A percentile compares a stretch with the other conserved stretches of the same genome.
These are phyloP conservation scores for Begonia fuchsioides DNA, from an alignment of 306 rosid genomes.

Conservation along the genomic window DNA sequence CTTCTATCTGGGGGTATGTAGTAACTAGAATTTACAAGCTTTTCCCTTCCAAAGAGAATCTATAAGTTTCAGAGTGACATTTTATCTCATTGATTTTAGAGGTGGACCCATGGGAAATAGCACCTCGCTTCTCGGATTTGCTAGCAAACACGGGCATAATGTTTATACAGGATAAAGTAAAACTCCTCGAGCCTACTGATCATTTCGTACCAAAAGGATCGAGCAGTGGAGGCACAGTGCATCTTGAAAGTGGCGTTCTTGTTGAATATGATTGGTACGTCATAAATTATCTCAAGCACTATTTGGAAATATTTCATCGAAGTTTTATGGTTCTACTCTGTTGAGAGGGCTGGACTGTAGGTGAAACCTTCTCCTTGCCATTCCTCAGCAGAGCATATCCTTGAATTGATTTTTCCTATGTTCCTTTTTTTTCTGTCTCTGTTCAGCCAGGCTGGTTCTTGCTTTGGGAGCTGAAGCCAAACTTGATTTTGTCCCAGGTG, in stretches of 20 bases:
- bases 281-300: not conserved
- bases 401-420: not conserved
- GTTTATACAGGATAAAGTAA: constrained; percentile 74
- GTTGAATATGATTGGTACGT: constrained; percentile 91
- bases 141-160: constrained; percentile 56
- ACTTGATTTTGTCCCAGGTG: constrained; percentile 84
- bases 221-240: constrained; percentile 62
- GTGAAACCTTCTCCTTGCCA: too few species aligned
- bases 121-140: constrained; percentile 83
- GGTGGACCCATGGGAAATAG: constrained; percentile 96
- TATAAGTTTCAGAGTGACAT: constrained; percentile 1
- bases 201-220: constrained; percentile 24
- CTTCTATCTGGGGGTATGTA: constrained; percentile 78
- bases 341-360: too few species aligned
- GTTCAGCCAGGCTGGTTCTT: constrained; percentile 99
- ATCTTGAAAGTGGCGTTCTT: constrained; percentile 81
- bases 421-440: constrained; percentile 2
- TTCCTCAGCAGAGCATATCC: too few species aligned
- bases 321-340: not conserved
- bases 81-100: constrained; percentile 27
- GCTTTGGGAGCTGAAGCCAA: constrained; percentile 90
- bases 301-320: not conserved
- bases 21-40: constrained; percentile 2
- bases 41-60: constrained; percentile 4
- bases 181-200: constrained; percentile 51